phyloP scores from a whole-genome alignment of 805 yeast genomes.

The Priceomyces medius region DNA sequence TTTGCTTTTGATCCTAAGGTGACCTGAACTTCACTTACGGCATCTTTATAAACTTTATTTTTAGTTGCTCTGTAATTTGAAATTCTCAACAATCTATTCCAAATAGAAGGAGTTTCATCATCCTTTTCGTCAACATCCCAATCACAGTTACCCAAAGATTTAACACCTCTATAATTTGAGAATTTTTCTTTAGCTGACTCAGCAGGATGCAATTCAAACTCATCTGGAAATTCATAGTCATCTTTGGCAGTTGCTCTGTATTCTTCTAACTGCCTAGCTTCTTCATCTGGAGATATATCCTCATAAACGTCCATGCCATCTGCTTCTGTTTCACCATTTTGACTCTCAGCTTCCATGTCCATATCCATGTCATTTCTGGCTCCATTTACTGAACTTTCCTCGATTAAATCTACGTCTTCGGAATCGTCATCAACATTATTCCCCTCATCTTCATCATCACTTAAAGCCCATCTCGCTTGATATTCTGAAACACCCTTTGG shows the following conservation, averaged over 20 bases:
- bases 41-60: slow-evolving; percentile 64
- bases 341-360: slow-evolving; percentile 23
- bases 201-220: slow-evolving; percentile 76
- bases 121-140: slow-evolving; percentile 91
- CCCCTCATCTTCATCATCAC: slow-evolving; percentile 53
- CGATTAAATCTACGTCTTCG: slow-evolving; percentile 35
- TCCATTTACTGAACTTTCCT: slow-evolving; percentile 4
- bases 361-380: slow-evolving; percentile 25
- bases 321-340: slow-evolving; percentile 47
- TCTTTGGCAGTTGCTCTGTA: slow-evolving; percentile 73
- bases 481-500: slow-evolving; percentile 77
- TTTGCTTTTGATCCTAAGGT: slow-evolving; percentile 61
- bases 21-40: slow-evolving; percentile 42
- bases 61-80: slow-evolving; percentile 75
- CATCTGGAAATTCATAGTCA: slow-evolving; percentile 94
- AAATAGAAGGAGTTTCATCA: slow-evolving; percentile 69
- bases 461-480: slow-evolving; percentile 73
- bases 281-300: slow-evolving; percentile 80
- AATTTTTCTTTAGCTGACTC: slow-evolving; percentile 76
- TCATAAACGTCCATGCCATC: slow-evolving; percentile 57
- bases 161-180: slow-evolving; percentile 80
- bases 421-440: slow-evolving; percentile 38
- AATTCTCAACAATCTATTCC: slow-evolving; percentile 72
- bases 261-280: slow-evolving; percentile 67
- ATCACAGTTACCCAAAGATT: slow-evolving; percentile 70